These are phyloP conservation scores for Tolypocladium tropicale DNA, from an alignment of 2,329 filamentous ascomycete genomes.

Conservation along the genomic window DNA sequence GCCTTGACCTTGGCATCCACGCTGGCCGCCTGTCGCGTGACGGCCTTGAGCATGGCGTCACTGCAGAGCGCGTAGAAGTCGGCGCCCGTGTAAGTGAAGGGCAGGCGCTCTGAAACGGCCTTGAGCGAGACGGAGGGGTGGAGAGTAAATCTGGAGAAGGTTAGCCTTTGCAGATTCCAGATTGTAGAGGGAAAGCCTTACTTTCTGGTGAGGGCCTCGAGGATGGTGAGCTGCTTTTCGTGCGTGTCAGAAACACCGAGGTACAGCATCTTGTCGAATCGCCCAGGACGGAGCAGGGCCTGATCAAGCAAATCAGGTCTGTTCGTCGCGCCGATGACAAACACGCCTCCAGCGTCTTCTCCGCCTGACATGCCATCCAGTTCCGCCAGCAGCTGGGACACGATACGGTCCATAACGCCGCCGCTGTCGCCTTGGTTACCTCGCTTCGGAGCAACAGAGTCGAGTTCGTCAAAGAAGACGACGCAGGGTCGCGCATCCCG, in stretches of 20 bases:
- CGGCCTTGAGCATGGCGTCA: slow-evolving; percentile 97
- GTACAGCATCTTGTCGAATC: slow-evolving; percentile 98
- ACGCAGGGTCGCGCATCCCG: slow-evolving; percentile 79
- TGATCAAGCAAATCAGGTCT: slow-evolving; percentile 86
- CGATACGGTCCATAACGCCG: slow-evolving; percentile 96
- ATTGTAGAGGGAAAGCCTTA: slow-evolving; percentile 32
- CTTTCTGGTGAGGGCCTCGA: slow-evolving; percentile 93
- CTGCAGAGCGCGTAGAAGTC: slow-evolving; percentile 96
- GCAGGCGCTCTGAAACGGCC: slow-evolving; percentile 64
- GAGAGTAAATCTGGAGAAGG: slow-evolving; percentile 61
- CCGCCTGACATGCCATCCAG: slow-evolving; percentile 96
- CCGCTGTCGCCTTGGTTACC: slow-evolving; percentile 96
- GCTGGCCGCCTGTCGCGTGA: slow-evolving; percentile 75
- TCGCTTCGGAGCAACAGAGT: slow-evolving; percentile 89
- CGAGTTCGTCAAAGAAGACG: slow-evolving; percentile 88
- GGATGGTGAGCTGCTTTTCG: slow-evolving; percentile 87
- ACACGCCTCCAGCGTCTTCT: slow-evolving; percentile 77
- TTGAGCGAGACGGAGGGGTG: slow-evolving; percentile 67
- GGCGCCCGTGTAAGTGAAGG: slow-evolving; percentile 94
- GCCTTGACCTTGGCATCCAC: slow-evolving; percentile 76
- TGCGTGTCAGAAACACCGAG: slow-evolving; percentile 93
- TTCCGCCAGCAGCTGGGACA: slow-evolving; percentile 88
- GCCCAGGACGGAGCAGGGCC: slow-evolving; percentile 75
- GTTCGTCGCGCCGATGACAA: slow-evolving; percentile 95
- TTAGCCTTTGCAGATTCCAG: not conserved